Base-by-base conservation (phyloP, 2,329 filamentous ascomycete genomes). In the Fusarium equiseti region DNA sequence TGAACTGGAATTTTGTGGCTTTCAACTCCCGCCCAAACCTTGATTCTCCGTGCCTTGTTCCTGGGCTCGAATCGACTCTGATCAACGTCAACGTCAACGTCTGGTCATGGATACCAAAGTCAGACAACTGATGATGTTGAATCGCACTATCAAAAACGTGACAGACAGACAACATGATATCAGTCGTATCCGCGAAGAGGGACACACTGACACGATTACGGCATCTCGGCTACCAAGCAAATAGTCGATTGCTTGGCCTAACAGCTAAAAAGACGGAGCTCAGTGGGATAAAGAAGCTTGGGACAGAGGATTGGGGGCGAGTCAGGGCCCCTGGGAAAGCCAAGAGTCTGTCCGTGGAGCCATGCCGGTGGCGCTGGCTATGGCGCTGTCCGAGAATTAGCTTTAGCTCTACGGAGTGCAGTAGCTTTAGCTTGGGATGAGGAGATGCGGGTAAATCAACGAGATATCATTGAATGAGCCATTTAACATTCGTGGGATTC, bases 181-280 rank as follows among this genome's bases (percentile, higher is more conserved):
- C 16, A 31, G 26, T 29, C 38, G 27, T 55, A 45, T 44, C 52
- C 52, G 38, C 32, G 51, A 54, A 42, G 35, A 49, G 27, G 27
- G 27, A 29, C 27, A 29, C 10, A 27, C 27, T 27, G 27, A 63
- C 67, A 52, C 44, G 67, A 71, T 54, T 44, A 70, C 68, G 68
- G 68, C 43, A 60, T 46, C 43, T 71, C 68, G 68, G 68, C 68
- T 59, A 60, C 68, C 68, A 71, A 68, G 63, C 44, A 49, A 51
- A 57, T 26, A 55, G 45, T 44, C 27, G 18, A 46, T 55, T 46
- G 46, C 67, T 59, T 49, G 57, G 56, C 61, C 46, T 24, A 45
- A 57, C 43, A 20, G 51, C 20, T 38, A 49, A 27, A 43, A 26
- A 40, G 38, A 45, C 59, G 40, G 22, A 55, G 38, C 20, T 31